These are phyloP conservation scores for Phyllosticta ampelicida DNA, from an alignment of 2,329 filamentous ascomycete species.

Conservation along the genomic window DNA sequence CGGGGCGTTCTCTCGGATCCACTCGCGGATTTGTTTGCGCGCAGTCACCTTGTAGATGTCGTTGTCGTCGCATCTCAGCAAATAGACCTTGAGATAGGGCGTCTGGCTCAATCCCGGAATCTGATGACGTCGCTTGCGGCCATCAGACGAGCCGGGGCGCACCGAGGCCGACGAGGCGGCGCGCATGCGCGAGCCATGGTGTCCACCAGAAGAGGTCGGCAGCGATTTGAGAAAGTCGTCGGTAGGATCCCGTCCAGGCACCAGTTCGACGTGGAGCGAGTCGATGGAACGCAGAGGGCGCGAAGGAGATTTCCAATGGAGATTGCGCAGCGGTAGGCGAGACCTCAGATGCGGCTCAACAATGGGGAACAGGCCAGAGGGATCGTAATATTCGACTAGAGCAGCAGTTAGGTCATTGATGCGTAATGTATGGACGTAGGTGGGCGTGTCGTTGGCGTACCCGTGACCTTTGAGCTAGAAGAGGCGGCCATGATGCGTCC, in stretches of 20 bases:
- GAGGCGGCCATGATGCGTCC: conserved; percentile 27
- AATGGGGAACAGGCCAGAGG: conserved; percentile 75
- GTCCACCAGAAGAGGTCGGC: background rate
- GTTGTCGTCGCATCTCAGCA: conserved; percentile 90
- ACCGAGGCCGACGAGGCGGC: conserved; percentile 10
- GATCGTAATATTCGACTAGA: conserved; percentile 91
- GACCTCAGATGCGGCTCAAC: conserved; percentile 66
- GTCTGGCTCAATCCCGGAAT: conserved; percentile 89
- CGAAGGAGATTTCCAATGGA: conserved; percentile 94
- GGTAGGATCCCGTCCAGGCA: conserved; percentile 46
- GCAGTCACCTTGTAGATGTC: conserved; percentile 80
- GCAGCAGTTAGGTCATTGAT: conserved; percentile 13
- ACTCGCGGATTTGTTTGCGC: conserved; percentile 72
- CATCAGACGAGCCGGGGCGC: conserved; percentile 17
- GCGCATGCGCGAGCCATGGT: conserved; percentile 8
- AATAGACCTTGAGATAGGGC: conserved; percentile 81
- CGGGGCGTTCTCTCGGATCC: conserved; percentile 70
- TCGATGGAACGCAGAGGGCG: conserved; percentile 88
- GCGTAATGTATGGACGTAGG: background rate
- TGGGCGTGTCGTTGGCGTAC: conserved; percentile 19
- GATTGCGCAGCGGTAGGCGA: conserved; percentile 74
- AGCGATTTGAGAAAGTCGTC: conserved; percentile 15
- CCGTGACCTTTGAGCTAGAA: conserved; percentile 42
- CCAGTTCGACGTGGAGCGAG: conserved; percentile 79
- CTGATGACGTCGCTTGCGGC: conserved; percentile 64